These are phyloP conservation scores for Tirmania nivea DNA, from an alignment of 495 filamentous ascomycete genomes.

Conservation along the genomic window DNA sequence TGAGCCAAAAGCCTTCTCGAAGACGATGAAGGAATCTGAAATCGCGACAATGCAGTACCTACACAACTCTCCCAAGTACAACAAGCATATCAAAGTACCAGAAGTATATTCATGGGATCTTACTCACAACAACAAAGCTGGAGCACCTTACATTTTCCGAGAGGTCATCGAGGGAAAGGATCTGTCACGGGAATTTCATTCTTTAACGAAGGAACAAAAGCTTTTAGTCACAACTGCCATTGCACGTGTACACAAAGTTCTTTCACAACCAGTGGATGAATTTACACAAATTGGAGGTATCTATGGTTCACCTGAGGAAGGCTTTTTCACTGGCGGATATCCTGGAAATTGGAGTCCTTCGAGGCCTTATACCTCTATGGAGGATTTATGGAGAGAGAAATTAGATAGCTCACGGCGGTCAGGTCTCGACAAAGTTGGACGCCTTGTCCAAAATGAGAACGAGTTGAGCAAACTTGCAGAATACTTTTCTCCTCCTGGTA, in stretches of 20 bases:
- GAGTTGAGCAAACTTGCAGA: constrained; percentile 13
- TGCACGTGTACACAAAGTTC: not conserved
- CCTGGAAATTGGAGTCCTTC: not conserved
- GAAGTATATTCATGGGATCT: constrained; percentile 16
- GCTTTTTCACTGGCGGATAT: not conserved
- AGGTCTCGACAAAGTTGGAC: not conserved
- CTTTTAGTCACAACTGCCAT: not conserved
- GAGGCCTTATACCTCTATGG: not conserved
- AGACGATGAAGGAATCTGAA: constrained; percentile 16
- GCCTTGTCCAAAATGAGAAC: constrained; percentile 16
- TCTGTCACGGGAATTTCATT: constrained; percentile 9
- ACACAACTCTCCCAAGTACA: constrained; percentile 12
- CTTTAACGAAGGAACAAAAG: not conserved
- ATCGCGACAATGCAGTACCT: constrained; percentile 20
- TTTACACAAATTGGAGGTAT: constrained; percentile 18
- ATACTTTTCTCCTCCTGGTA: constrained; percentile 14
- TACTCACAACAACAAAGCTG: constrained; percentile 16
- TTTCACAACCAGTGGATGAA: constrained; percentile 16
- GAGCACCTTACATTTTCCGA: constrained; percentile 17
- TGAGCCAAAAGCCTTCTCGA: constrained; percentile 15
- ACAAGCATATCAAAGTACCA: constrained; percentile 12
- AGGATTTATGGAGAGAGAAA: not conserved
- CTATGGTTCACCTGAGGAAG: constrained; percentile 3
- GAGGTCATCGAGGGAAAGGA: constrained; percentile 18
- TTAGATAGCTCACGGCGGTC: not conserved